Conservation (phyloP, 306 rosid species). For the Canavalia gladiata region DNA sequence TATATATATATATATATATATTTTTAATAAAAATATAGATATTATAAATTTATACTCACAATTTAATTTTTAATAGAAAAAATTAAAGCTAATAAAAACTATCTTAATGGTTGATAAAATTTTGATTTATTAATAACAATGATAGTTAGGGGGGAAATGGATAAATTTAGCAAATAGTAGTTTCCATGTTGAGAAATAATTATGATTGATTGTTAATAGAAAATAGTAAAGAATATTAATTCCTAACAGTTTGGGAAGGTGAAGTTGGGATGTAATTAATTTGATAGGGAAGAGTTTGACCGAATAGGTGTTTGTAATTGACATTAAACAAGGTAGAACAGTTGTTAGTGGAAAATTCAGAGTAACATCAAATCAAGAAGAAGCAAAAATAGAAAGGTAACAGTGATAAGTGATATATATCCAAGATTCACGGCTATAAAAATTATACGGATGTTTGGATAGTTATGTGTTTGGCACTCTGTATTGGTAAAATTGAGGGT, state of each 20-base stretch:
- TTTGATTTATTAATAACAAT: too few relatives aligned
- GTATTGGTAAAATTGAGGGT: conserved; percentile 16
- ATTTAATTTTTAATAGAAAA: too few relatives aligned
- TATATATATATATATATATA: too few relatives aligned
- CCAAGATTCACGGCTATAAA: conserved; percentile 46
- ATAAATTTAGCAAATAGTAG: too few relatives aligned
- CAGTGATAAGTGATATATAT: conserved; percentile 37
- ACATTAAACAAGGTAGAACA: conserved; percentile 33
- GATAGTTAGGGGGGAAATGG: too few relatives aligned
- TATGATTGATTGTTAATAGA: too few relatives aligned
- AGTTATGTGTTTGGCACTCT: conserved; percentile 29
- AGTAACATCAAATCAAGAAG: conserved; percentile 55
- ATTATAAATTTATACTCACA: too few relatives aligned
- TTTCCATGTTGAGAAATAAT: too few relatives aligned
- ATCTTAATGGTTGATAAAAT: too few relatives aligned
- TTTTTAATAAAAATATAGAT: too few relatives aligned
- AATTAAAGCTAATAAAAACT: too few relatives aligned
- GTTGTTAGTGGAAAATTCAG: conserved; percentile 41
- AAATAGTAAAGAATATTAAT: too few relatives aligned
- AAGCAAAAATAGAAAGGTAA: conserved; percentile 36
- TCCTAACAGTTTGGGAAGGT: conserved; percentile 20
- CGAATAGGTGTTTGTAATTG: conserved; percentile 3
- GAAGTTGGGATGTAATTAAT: not conserved
- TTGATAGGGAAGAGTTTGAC: conserved; percentile 34
- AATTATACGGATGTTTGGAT: conserved; percentile 24